phyloP scores from a whole-genome alignment of 108 stramenopile genomes.

The Skeletonema menzelii region DNA sequence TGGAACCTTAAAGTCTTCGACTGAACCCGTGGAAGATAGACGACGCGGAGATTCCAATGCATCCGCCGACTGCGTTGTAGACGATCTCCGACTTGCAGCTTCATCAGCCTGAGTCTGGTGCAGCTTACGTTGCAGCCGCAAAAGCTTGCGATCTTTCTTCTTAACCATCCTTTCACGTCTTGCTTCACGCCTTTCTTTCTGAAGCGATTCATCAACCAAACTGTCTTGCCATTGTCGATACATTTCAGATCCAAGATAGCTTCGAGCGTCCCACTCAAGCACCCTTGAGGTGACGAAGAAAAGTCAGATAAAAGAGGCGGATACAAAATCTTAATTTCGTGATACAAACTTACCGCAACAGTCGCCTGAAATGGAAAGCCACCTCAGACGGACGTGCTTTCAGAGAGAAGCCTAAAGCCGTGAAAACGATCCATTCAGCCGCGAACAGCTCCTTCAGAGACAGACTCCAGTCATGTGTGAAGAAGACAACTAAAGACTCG shows the following conservation, averaged over 20 bases:
- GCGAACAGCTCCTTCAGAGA: conserved; percentile 77
- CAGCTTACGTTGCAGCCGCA: conserved; percentile 67
- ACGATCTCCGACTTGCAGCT: conserved; percentile 11
- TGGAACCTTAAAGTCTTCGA: neutral
- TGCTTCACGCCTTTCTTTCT: conserved; percentile 53
- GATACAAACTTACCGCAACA: conserved; percentile 31
- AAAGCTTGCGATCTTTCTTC: conserved; percentile 58
- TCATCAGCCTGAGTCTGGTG: conserved; percentile 48
- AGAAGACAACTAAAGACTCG: conserved; percentile 81
- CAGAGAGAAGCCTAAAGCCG: conserved; percentile 77
- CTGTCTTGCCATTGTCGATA: conserved; percentile 76
- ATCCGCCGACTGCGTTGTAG: neutral
- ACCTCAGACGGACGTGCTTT: conserved; percentile 80
- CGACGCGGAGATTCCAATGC: conserved; percentile 2
- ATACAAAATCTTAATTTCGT: neutral
- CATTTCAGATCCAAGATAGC: conserved; percentile 75
- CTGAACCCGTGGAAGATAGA: neutral
- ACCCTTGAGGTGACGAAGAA: conserved; percentile 29
- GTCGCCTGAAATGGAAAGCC: conserved; percentile 85
- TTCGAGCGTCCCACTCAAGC: conserved; percentile 62
- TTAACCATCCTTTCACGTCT: conserved; percentile 28
- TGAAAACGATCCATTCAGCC: conserved; percentile 88
- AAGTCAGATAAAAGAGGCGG: neutral
- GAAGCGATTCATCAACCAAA: conserved; percentile 61
- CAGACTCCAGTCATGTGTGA: conserved; percentile 85